A percentile compares a stretch with the other conserved stretches of the same genome.
These are phyloP conservation scores for Triticum urartu DNA, from an alignment of 176 grass and related monocot genomes.

Conservation along the genomic window DNA sequence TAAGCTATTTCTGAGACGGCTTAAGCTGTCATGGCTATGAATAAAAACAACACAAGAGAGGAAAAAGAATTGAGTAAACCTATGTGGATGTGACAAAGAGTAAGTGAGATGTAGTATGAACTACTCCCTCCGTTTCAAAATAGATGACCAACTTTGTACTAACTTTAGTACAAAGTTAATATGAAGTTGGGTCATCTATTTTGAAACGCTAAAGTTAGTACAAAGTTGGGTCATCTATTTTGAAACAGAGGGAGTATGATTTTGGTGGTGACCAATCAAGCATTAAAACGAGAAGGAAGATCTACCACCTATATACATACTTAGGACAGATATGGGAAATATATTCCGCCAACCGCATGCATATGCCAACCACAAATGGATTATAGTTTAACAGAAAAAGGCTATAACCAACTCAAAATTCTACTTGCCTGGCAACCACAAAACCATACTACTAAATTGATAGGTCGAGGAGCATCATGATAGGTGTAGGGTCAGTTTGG, in stretches of 20 bases:
- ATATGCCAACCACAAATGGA: constrained; percentile 15
- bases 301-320: neutral
- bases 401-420: constrained; percentile 7
- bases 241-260: neutral
- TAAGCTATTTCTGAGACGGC: neutral
- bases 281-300: neutral
- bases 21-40: neutral
- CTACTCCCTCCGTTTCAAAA: neutral
- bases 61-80: neutral
- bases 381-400: neutral
- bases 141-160: too few relatives aligned
- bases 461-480: constrained; percentile 30
- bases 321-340: neutral
- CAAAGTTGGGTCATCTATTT: too few relatives aligned
- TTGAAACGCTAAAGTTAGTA: too few relatives aligned
- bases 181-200: too few relatives aligned
- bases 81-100: neutral
- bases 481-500: constrained; percentile 36
- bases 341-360: constrained; percentile 10
- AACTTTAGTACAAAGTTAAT: too few relatives aligned
- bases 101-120: neutral
- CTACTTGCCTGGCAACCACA: neutral
- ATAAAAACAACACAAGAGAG: neutral
- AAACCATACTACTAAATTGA: constrained; percentile 24
- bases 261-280: neutral